Evolutionary conservation across 1,139 yeast genomes (phyloP), one percentile per base, ranked within the genome.

Genomic region (Yamadazyma siamensis): DNA sequence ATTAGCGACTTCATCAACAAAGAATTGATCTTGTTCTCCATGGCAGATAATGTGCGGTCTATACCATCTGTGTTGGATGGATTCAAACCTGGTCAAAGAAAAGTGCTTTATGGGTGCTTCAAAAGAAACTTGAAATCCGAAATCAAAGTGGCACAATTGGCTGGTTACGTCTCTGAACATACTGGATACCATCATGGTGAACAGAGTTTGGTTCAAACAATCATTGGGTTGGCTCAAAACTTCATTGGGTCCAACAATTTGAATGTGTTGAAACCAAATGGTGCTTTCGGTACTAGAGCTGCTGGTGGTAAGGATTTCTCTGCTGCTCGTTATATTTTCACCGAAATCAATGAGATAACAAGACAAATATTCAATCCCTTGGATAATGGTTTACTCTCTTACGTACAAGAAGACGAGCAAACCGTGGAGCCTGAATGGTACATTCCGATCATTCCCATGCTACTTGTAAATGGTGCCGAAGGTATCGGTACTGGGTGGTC

Each of bases 401-500:
- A 91, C 54, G 67, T 88, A 39, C 91, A 87, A 54, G 98, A 89
- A 55, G 98, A 94, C 60, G 97, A 88, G 47, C 80, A 77, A 45
- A 80, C 94, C 0, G 95, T 91, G 14, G 98, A 94, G 54, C 99
- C 99, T 0, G 89, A 86, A 50, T 87, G 95, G 91, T 94, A 88
- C 54, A 66, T 86, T 21, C 99, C 99, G 1, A 79, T 94, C 15
- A 49, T 94, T 29, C 99, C 99, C 4, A 86, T 88, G 88, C 55
- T 91, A 19, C 68, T 94, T 39, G 95, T 94, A 6, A 94, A 94
- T 54, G 99, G 99, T 35, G 73, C 94, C 7, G 98, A 94, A 60
- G 99, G 99, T 62, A 94, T 94, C 56, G 99, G 99, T 44, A 89
- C 98, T 29, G 99, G 98, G 46, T 94, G 98, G 97, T 86, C 96